Evolutionary conservation across 192 early-diverging fungal species (phyloP).

Genomic region (Coemansia sp.): DNA sequence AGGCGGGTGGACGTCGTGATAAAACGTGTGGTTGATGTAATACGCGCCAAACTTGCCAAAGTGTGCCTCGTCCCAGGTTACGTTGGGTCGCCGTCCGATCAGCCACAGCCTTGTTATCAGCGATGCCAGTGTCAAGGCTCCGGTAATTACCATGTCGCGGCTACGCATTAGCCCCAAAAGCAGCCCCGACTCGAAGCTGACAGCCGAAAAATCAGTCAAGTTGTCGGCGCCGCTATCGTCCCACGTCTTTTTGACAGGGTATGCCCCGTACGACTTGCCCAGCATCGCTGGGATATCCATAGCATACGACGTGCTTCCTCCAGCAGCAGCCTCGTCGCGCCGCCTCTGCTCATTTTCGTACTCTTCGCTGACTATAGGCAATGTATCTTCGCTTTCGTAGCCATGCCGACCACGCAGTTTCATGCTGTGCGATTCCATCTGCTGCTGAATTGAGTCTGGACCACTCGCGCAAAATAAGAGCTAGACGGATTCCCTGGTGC

Average conservation of each 20-base stretch:
- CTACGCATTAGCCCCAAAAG: constrained; percentile 47
- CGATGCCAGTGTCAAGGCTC: constrained; percentile 61
- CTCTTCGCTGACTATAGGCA: constrained; percentile 23
- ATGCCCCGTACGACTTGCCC: constrained; percentile 37
- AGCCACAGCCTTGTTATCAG: constrained; percentile 67
- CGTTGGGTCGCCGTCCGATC: constrained; percentile 60
- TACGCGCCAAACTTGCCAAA: constrained; percentile 77
- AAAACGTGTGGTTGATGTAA: constrained; percentile 91
- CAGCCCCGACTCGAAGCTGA: constrained; percentile 19
- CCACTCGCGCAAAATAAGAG: background rate
- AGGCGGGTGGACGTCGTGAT: constrained; percentile 98
- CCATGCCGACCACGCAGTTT: constrained; percentile 43
- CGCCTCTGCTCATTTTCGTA: constrained; percentile 5
- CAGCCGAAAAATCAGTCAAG: constrained; percentile 37
- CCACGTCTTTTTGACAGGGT: constrained; percentile 22
- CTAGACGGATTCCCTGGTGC: background rate
- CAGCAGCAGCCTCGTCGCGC: constrained; percentile 3
- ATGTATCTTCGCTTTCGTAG: constrained; percentile 9
- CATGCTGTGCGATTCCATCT: constrained; percentile 43
- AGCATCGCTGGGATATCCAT: background rate
- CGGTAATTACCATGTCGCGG: constrained; percentile 53
- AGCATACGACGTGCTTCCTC: background rate
- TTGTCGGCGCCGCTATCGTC: constrained; percentile 1
- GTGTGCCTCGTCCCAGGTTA: constrained; percentile 75
- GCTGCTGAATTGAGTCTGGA: constrained; percentile 2